phyloP scores from a whole-genome alignment of 1,139 yeast species.

The Nakaseomyces uthaithaninus region DNA sequence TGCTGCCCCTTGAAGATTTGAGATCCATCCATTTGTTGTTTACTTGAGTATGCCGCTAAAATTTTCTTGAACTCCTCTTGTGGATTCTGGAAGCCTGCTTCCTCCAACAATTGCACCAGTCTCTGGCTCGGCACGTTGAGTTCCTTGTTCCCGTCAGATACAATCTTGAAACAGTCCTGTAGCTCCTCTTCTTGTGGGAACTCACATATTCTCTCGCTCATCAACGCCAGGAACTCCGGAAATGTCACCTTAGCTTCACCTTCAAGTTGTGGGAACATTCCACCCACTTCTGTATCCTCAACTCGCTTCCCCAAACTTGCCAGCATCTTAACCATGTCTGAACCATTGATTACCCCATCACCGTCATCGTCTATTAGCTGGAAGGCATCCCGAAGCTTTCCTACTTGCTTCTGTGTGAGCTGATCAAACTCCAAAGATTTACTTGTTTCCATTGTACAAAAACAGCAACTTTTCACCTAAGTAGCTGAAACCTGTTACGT shows the following conservation, averaged over 20 bases:
- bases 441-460: conserved; percentile 22
- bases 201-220: conserved; percentile 52
- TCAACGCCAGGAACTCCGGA: conserved; percentile 59
- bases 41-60: not conserved
- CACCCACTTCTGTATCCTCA: conserved; percentile 37
- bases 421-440: conserved; percentile 27
- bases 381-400: conserved; percentile 45
- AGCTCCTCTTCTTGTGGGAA: conserved; percentile 58
- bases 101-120: conserved; percentile 45
- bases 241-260: conserved; percentile 33
- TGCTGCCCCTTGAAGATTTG: conserved; percentile 4
- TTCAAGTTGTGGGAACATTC: conserved; percentile 39
- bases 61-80: conserved; percentile 41
- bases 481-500: not conserved
- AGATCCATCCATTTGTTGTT: conserved; percentile 5
- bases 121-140: conserved; percentile 40
- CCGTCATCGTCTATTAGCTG: conserved; percentile 76
- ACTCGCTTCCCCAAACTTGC: conserved; percentile 42
- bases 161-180: conserved; percentile 53
- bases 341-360: conserved; percentile 54
- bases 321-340: conserved; percentile 53
- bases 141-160: conserved; percentile 39
- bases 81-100: conserved; percentile 41
- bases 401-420: conserved; percentile 32
- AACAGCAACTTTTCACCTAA: not conserved